These are phyloP conservation scores for Sporothrix brasiliensis DNA, from an alignment of 2,329 filamentous ascomycete genomes.

Conservation along the genomic window DNA sequence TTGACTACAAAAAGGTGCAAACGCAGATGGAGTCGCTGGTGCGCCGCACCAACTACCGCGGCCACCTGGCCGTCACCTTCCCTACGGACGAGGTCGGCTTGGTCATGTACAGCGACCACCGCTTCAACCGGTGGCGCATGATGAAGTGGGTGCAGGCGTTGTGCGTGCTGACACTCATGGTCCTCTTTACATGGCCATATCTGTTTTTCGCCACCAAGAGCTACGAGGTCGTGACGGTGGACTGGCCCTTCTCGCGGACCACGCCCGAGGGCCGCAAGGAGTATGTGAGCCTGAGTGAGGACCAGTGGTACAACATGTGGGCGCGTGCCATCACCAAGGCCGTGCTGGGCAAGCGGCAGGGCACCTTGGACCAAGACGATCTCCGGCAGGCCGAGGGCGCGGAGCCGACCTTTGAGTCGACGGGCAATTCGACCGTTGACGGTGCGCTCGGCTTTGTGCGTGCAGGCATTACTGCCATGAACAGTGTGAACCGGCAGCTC, in stretches of 20 bases:
- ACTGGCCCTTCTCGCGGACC: constrained; percentile 60
- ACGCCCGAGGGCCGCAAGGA: constrained; percentile 45
- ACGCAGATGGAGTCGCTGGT: constrained; percentile 60
- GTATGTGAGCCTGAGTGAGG: constrained; percentile 59
- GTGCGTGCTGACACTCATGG: constrained; percentile 68
- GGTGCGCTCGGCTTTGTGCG: constrained; percentile 49
- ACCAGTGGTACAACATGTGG: constrained; percentile 67
- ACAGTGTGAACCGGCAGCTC: constrained; percentile 56
- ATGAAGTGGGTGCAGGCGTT: constrained; percentile 65
- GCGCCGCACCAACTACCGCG: constrained; percentile 67
- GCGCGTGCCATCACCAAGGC: constrained; percentile 61
- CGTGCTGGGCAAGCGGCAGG: constrained; percentile 60
- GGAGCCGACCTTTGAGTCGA: constrained; percentile 44
- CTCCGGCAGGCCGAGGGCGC: constrained; percentile 50
- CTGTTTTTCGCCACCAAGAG: constrained; percentile 68
- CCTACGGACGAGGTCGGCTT: constrained; percentile 59
- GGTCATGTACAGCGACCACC: constrained; percentile 65
- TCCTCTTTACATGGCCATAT: constrained; percentile 71
- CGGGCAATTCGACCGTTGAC: constrained; percentile 48
- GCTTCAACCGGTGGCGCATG: constrained; percentile 66
- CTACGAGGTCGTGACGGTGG: constrained; percentile 64
- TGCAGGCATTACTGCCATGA: constrained; percentile 56
- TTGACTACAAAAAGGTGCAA: constrained; percentile 60
- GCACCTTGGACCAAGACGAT: constrained; percentile 60
- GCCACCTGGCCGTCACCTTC: constrained; percentile 61